These are phyloP conservation scores for Colletotrichum phormii DNA, from an alignment of 2,329 filamentous ascomycete genomes.

Conservation along the genomic window DNA sequence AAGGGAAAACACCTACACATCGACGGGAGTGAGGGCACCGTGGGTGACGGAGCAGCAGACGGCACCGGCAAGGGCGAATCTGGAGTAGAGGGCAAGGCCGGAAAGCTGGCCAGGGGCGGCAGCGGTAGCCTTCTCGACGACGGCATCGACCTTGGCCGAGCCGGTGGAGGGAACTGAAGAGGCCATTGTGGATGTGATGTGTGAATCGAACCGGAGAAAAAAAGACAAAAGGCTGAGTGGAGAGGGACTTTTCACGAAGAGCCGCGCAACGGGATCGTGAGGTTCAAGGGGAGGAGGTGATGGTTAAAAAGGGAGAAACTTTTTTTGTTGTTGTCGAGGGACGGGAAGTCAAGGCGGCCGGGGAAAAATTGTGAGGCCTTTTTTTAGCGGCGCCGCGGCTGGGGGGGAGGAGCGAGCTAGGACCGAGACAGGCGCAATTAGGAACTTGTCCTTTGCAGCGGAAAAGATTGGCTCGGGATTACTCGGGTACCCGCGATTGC, in stretches of 20 bases:
- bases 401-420: constrained; percentile 3
- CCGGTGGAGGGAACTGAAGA: constrained; percentile 49
- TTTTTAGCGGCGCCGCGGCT: constrained; percentile 37
- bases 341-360: constrained; percentile 5
- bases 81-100: constrained; percentile 83
- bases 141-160: constrained; percentile 58
- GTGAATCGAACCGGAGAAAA: constrained; percentile 37
- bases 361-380: constrained; percentile 37
- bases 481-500: constrained; percentile 36
- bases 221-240: constrained; percentile 48
- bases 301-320: constrained; percentile 19
- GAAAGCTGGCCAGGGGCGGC: constrained; percentile 55
- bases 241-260: constrained; percentile 41
- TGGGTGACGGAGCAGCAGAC: constrained; percentile 99
- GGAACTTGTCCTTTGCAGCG: constrained; percentile 34
- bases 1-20: constrained; percentile 82
- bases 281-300: not conserved
- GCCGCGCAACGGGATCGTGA: constrained; percentile 37
- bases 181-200: constrained; percentile 54
- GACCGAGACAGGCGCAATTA: constrained; percentile 14
- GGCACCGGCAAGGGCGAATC: constrained; percentile 97
- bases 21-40: constrained; percentile 95
- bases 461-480: constrained; percentile 38
- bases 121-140: constrained; percentile 55
- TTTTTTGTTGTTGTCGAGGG: constrained; percentile 25